phyloP scores from a whole-genome alignment of 2,329 filamentous ascomycete genomes.

The Ceratocystiopsis sp. region DNA sequence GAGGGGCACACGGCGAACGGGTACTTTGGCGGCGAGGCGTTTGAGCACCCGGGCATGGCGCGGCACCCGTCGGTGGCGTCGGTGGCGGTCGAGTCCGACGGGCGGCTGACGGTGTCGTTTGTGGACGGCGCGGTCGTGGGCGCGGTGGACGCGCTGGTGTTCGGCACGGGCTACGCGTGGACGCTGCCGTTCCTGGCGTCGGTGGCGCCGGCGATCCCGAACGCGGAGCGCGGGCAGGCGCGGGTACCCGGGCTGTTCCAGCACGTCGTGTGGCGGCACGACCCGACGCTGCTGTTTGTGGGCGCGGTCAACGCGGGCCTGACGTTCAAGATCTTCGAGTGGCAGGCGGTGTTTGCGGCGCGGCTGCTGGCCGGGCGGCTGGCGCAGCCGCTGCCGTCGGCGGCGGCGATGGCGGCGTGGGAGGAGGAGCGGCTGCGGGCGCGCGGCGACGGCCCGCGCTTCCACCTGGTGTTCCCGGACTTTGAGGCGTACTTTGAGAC shows the following conservation, averaged over 20 bases:
- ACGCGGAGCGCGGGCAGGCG: slow-evolving; percentile 19
- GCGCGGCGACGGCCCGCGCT: slow-evolving; percentile 38
- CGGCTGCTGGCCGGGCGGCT: slow-evolving; percentile 31
- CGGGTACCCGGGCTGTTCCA: slow-evolving; percentile 38
- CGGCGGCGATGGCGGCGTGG: slow-evolving; percentile 35
- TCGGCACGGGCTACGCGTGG: slow-evolving; percentile 51
- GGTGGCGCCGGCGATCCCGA: slow-evolving; percentile 24
- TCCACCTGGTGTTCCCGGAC: slow-evolving; percentile 40
- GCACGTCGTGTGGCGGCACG: slow-evolving; percentile 36
- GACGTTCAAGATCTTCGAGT: slow-evolving; percentile 54
- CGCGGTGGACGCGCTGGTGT: slow-evolving; percentile 44
- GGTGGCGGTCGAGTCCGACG: slow-evolving; percentile 17
- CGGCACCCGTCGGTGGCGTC: slow-evolving; percentile 5
- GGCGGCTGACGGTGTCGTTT: slow-evolving; percentile 32
- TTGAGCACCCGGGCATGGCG: slow-evolving; percentile 20
- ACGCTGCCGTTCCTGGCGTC: slow-evolving; percentile 41
- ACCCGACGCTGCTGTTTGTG: slow-evolving; percentile 39
- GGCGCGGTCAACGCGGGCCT: slow-evolving; percentile 40
- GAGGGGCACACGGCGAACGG: slow-evolving; percentile 13
- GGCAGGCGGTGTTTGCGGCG: slow-evolving; percentile 3
- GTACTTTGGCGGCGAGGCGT: slow-evolving; percentile 19
- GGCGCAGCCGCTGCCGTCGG: slow-evolving; percentile 33
- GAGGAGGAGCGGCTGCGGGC: slow-evolving; percentile 34
- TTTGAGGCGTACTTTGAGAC: slow-evolving; percentile 50
- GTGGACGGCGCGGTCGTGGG: slow-evolving; percentile 33